Evolutionary conservation across 73 alveolate genomes (phyloP).

Genomic region (Effrenium voratum): DNA sequence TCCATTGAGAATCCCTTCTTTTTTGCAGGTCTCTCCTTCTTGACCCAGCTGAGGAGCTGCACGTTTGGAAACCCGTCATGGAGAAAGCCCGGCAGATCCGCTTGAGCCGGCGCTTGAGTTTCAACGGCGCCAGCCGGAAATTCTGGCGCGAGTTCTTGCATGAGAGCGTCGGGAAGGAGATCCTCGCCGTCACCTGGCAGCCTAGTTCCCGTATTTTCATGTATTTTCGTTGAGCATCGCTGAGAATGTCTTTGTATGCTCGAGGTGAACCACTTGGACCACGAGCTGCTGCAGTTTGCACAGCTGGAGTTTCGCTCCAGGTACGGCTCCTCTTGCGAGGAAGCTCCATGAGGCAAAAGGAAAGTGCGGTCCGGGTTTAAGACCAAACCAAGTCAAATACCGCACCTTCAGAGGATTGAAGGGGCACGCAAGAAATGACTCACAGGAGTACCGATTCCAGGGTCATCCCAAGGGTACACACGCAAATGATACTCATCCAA

Average conservation of each 20-base stretch:
- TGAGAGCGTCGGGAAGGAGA: slow-evolving; percentile 42
- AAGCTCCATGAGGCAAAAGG: slow-evolving; percentile 21
- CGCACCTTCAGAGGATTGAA: too few species aligned
- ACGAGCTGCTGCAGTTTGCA: slow-evolving; percentile 60
- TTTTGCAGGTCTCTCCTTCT: too few species aligned
- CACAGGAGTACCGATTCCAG: too few species aligned
- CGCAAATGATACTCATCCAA: too few species aligned
- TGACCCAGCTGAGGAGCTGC: background rate
- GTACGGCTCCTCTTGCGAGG: slow-evolving; percentile 17
- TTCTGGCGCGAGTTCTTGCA: slow-evolving; percentile 88
- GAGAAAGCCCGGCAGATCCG: slow-evolving; percentile 82
- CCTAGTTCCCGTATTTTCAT: background rate
- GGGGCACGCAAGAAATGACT: too few species aligned
- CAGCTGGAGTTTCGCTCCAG: slow-evolving; percentile 23
- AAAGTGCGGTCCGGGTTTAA: too few species aligned
- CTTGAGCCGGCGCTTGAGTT: slow-evolving; percentile 56
- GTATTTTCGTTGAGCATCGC: background rate
- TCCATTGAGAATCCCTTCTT: too few species aligned
- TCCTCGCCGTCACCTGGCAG: background rate
- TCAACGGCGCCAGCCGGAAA: slow-evolving; percentile 73
- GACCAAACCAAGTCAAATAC: too few species aligned
- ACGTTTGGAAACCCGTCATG: slow-evolving; percentile 80
- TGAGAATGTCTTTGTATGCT: background rate
- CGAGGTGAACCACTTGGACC: slow-evolving; percentile 50
- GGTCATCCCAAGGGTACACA: too few species aligned